Conservation (phyloP, 2,329 filamentous ascomycete species). For the Alternaria sp. region DNA sequence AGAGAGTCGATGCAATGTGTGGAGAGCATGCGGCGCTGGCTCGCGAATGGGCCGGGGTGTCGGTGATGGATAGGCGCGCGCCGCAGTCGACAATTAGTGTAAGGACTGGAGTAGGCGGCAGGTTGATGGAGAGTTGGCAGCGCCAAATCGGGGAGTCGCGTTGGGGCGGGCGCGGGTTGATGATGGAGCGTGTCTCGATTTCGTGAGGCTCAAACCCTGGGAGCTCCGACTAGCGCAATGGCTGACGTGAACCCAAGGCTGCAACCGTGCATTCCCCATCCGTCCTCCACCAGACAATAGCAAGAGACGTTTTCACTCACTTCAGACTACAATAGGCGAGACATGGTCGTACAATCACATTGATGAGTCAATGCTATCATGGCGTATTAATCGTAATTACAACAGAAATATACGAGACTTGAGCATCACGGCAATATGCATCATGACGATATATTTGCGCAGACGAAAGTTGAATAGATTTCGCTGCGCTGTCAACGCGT, state of each 20-base stretch:
- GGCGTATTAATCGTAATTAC: fast-evolving
- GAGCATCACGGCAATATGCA: neutral
- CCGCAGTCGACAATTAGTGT: neutral
- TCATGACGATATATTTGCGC: neutral
- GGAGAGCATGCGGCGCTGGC: constrained; percentile 38
- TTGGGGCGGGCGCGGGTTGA: constrained; percentile 12
- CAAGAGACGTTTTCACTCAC: neutral
- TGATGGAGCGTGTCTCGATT: constrained; percentile 17
- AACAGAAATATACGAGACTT: neutral
- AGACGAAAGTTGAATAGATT: constrained; percentile 6
- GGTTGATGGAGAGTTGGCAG: neutral
- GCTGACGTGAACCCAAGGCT: constrained; percentile 5
- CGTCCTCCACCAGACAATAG: neutral
- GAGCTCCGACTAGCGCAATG: constrained; percentile 3
- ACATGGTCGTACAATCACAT: neutral
- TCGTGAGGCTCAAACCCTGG: constrained; percentile 13
- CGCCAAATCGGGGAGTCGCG: constrained; percentile 11
- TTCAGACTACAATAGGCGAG: neutral
- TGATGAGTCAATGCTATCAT: neutral
- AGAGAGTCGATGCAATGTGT: constrained; percentile 23
- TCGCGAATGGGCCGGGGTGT: constrained; percentile 12
- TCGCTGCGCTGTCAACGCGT: constrained; percentile 1
- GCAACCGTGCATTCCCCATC: constrained; percentile 7
- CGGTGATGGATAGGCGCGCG: neutral
- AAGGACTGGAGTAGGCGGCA: neutral